phyloP scores from a whole-genome alignment of 139 green algal species.

The Desmodesmus armatus region DNA sequence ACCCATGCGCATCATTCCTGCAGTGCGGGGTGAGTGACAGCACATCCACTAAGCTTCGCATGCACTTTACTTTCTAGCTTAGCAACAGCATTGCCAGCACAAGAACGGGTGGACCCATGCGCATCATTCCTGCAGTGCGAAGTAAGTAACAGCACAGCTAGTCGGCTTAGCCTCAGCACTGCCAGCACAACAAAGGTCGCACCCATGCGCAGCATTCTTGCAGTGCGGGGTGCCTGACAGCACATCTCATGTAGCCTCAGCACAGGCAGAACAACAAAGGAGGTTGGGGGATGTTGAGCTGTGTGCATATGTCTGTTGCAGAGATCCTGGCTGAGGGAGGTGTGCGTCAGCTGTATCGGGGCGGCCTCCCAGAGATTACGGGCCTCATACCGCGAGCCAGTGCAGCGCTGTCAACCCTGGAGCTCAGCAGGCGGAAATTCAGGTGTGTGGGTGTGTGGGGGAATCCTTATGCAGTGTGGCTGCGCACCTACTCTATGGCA shows the following conservation, averaged over 20 bases:
- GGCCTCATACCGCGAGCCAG: slow-evolving; percentile 59
- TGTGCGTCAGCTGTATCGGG: slow-evolving; percentile 59
- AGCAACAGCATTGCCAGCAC: neutral
- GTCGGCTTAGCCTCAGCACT: neutral
- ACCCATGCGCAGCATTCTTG: slow-evolving; percentile 45
- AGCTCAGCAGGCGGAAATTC: slow-evolving; percentile 55
- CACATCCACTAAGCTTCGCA: too few relatives aligned
- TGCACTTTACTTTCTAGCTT: too few relatives aligned
- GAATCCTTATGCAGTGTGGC: too few relatives aligned
- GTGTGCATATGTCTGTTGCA: neutral
- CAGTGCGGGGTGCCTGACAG: slow-evolving; percentile 26
- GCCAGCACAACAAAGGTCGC: slow-evolving; percentile 17
- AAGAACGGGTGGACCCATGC: slow-evolving; percentile 42
- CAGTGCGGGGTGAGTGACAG: slow-evolving; percentile 26
- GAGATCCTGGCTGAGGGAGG: slow-evolving; percentile 54
- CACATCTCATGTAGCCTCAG: neutral
- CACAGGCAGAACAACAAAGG: neutral
- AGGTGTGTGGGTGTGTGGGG: too few relatives aligned
- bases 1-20: slow-evolving; percentile 47
- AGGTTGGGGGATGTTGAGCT: neutral
- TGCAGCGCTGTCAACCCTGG: slow-evolving; percentile 66
- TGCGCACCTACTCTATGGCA: neutral
- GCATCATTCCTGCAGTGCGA: slow-evolving; percentile 46
- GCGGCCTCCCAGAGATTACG: slow-evolving; percentile 58
- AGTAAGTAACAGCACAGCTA: neutral